Evolutionary conservation across 108 stramenopile genomes (phyloP).

Genomic region (Skeletonema menzelii): DNA sequence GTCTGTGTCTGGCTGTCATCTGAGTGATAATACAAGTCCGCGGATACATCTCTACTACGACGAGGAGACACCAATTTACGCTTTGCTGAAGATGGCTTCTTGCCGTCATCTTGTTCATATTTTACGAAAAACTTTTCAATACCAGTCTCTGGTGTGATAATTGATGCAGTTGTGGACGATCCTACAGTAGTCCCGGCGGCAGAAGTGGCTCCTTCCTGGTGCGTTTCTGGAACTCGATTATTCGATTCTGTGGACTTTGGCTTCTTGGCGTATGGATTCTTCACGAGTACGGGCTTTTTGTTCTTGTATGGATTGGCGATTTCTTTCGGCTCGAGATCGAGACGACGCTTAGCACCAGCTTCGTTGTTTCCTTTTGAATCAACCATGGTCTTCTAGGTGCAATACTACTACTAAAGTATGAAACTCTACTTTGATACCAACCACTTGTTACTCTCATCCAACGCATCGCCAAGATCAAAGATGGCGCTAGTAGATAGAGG

Average conservation of each 20-base stretch:
- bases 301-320: background rate
- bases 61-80: constrained; percentile 30
- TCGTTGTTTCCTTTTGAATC: background rate
- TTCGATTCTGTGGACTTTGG: background rate
- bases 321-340: background rate
- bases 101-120: background rate
- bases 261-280: background rate
- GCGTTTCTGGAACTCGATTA: background rate
- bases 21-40: constrained; percentile 25
- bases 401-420: too few species aligned
- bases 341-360: background rate
- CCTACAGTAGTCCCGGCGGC: background rate
- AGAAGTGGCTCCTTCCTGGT: too few species aligned
- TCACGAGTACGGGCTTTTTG: background rate
- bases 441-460: too few species aligned
- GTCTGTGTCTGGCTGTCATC: constrained; percentile 1
- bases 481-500: too few species aligned
- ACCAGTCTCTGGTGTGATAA: constrained; percentile 31
- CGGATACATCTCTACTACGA: background rate
- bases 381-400: too few species aligned
- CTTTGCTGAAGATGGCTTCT: constrained; percentile 22
- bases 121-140: constrained; percentile 25
- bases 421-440: too few species aligned
- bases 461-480: background rate
- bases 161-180: background rate